Evolutionary conservation across 257 asterid genomes (phyloP).

Genomic region (Handroanthus guayacan): DNA sequence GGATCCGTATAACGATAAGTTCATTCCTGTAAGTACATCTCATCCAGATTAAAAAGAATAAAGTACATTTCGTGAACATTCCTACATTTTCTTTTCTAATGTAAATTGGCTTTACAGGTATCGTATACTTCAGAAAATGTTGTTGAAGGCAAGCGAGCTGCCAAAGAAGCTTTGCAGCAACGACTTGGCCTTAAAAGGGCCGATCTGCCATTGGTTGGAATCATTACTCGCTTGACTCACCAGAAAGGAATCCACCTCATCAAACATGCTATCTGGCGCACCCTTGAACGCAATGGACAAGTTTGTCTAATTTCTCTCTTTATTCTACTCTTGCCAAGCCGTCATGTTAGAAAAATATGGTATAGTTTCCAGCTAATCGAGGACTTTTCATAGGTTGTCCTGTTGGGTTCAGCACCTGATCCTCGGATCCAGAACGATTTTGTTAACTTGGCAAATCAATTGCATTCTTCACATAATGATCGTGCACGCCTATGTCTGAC

Average conservation of each 20-base stretch:
- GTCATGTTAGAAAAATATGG: background rate
- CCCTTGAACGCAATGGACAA: constrained; percentile 92
- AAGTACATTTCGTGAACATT: constrained; percentile 18
- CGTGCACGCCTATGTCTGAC: constrained; percentile 87
- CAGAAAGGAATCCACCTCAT: constrained; percentile 99
- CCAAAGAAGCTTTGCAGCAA: constrained; percentile 93
- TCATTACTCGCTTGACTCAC: constrained; percentile 93
- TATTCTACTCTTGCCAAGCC: constrained; percentile 13
- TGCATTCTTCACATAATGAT: constrained; percentile 75
- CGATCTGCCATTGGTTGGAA: constrained; percentile 88
- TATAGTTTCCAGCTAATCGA: constrained; percentile 36
- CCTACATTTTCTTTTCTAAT: constrained; percentile 36
- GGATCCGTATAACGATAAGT: constrained; percentile 94
- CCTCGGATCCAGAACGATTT: constrained; percentile 90
- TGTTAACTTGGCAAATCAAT: constrained; percentile 83
- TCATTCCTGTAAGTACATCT: constrained; percentile 76
- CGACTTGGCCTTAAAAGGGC: constrained; percentile 76
- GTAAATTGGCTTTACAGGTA: constrained; percentile 57
- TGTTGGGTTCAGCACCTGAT: constrained; percentile 99
- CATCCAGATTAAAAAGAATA: no score
- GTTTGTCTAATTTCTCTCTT: constrained; percentile 46
- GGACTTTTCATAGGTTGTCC: constrained; percentile 69
- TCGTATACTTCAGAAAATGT: constrained; percentile 89
- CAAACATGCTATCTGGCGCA: constrained; percentile 95
- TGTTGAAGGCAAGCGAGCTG: constrained; percentile 92